Evolutionary conservation across 75 land plant genomes (phyloP).

Genomic region (Cunninghamia lanceolata): DNA sequence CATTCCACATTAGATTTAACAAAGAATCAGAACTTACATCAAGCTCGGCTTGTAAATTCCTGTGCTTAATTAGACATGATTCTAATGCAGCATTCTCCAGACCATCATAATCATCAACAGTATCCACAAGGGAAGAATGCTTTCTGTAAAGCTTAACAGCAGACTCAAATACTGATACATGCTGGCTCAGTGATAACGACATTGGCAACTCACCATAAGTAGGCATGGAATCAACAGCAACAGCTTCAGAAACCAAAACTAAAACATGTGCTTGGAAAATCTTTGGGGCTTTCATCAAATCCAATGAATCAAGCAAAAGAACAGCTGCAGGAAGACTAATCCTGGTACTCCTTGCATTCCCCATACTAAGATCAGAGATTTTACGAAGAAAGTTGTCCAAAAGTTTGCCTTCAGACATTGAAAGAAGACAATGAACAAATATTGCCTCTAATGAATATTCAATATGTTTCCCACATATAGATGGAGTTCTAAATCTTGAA

Average conservation of each 20-base stretch:
- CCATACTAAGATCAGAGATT: not conserved
- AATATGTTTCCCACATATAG: not conserved
- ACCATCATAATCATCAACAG: not conserved
- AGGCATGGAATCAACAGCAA: not conserved
- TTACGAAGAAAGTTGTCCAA: not conserved
- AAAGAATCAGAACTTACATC: not conserved
- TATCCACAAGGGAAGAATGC: too few species aligned
- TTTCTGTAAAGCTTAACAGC: too few species aligned
- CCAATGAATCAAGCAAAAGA: not conserved
- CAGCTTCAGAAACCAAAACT: not conserved
- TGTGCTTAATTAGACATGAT: not conserved
- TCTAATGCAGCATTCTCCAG: not conserved
- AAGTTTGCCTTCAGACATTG: not conserved
- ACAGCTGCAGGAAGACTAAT: not conserved
- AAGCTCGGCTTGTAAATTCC: not conserved
- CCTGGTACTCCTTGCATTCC: not conserved
- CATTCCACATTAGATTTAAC: not conserved
- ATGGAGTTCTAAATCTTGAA: not conserved
- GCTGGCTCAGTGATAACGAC: not conserved
- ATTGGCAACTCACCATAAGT: not conserved
- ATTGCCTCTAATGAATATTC: not conserved
- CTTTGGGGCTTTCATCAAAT: not conserved
- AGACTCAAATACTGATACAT: not conserved
- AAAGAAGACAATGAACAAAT: not conserved
- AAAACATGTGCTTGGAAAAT: not conserved